Evolutionary conservation across 2,329 filamentous ascomycete species (phyloP).

Genomic region (Aureobasidium vineae): DNA sequence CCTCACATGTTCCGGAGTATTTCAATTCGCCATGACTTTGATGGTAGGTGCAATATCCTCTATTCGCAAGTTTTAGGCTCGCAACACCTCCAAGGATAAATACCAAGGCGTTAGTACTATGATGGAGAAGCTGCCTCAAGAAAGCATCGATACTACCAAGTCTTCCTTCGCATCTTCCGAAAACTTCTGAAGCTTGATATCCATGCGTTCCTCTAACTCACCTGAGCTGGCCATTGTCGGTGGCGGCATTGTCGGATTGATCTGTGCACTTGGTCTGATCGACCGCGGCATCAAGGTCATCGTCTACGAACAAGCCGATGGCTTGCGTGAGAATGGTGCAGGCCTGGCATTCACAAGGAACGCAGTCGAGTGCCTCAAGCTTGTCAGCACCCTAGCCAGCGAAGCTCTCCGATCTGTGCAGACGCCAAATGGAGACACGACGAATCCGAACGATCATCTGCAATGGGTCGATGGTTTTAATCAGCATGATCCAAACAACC

Average conservation of each 20-base stretch:
- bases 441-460: background rate
- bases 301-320: conserved; percentile 35
- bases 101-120: too few species aligned
- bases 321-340: conserved; percentile 34
- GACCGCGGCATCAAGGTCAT: conserved; percentile 31
- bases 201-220: too few species aligned
- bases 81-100: too few species aligned
- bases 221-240: conserved; percentile 52
- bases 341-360: conserved; percentile 34
- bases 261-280: conserved; percentile 51
- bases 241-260: conserved; percentile 56
- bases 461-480: background rate
- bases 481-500: conserved; percentile 34
- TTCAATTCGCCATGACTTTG: too few species aligned
- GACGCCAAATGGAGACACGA: background rate
- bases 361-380: conserved; percentile 28
- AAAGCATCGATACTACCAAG: too few species aligned
- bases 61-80: too few species aligned
- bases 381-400: conserved; percentile 28
- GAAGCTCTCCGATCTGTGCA: background rate
- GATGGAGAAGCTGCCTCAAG: too few species aligned
- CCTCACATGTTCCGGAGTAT: too few species aligned
- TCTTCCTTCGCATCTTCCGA: too few species aligned
- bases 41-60: too few species aligned
- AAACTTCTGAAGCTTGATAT: too few species aligned